A percentile compares a stretch with the other conserved stretches of the same genome.
Conservation (phyloP, 208 protist species). For the Trypanosoma melophagium region DNA sequence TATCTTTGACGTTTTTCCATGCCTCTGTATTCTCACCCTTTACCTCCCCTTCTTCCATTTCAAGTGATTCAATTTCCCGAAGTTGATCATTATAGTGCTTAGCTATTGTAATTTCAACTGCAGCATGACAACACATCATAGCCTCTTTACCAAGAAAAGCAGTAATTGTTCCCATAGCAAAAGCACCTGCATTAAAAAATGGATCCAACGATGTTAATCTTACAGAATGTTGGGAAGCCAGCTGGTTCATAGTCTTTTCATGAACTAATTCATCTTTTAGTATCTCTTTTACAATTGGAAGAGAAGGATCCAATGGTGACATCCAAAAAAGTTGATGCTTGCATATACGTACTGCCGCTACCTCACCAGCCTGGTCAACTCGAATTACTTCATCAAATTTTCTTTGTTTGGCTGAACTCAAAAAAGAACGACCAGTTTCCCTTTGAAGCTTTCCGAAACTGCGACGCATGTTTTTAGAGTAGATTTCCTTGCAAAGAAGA, state of each 20-base stretch:
- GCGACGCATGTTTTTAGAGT: neutral
- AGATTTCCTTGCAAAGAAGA: conserved; percentile 3
- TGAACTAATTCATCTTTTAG: conserved; percentile 79
- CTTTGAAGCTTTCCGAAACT: neutral
- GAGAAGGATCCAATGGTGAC: conserved; percentile 65
- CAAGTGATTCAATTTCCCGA: conserved; percentile 67
- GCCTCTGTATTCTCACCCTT: conserved; percentile 28
- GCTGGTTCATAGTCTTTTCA: conserved; percentile 68
- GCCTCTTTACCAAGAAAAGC: conserved; percentile 77
- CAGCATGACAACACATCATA: conserved; percentile 89
- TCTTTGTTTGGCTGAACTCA: conserved; percentile 42
- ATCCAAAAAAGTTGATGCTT: conserved; percentile 76
- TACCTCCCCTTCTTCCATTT: conserved; percentile 34
- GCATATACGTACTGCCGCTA: conserved; percentile 78
- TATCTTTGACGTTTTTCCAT: conserved; percentile 69
- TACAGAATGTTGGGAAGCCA: conserved; percentile 66
- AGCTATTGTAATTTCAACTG: conserved; percentile 82
- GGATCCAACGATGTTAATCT: conserved; percentile 65
- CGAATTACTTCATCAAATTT: conserved; percentile 84
- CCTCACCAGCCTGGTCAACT: conserved; percentile 84
- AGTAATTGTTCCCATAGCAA: conserved; percentile 72
- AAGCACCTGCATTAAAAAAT: conserved; percentile 67
- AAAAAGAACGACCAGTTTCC: conserved; percentile 40
- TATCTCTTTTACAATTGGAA: conserved; percentile 76
- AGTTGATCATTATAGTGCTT: conserved; percentile 90